These are phyloP conservation scores for Blastomyces emzantsi DNA, from an alignment of 2,329 filamentous ascomycete species.

Conservation along the genomic window DNA sequence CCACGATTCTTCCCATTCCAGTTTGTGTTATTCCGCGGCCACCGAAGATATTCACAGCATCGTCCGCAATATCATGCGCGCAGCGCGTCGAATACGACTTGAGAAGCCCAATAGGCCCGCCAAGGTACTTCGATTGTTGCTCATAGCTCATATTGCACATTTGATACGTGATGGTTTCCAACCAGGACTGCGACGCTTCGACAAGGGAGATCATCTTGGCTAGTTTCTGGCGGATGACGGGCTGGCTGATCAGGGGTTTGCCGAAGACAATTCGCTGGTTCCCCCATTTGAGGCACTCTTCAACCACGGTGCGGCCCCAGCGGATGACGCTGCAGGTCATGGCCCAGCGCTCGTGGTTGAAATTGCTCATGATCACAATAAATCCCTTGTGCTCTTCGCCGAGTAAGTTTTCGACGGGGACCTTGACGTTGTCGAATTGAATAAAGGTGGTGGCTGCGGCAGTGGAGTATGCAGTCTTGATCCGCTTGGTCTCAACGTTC, in stretches of 20 bases:
- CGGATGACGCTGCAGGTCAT: constrained; percentile 56
- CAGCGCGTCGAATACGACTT: constrained; percentile 70
- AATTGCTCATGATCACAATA: constrained; percentile 48
- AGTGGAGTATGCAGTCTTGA: constrained; percentile 63
- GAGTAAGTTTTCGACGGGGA: constrained; percentile 60
- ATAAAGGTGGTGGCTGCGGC: constrained; percentile 59
- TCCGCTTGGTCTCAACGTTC: constrained; percentile 43
- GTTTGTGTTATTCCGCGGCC: constrained; percentile 70
- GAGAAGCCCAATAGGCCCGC: constrained; percentile 71
- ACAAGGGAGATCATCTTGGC: constrained; percentile 78
- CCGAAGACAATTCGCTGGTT: constrained; percentile 58
- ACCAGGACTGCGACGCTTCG: constrained; percentile 77
- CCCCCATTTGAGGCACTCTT: constrained; percentile 52
- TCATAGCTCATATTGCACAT: constrained; percentile 79
- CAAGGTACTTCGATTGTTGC: constrained; percentile 64
- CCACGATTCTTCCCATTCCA: constrained; percentile 73
- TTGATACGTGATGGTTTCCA: constrained; percentile 76
- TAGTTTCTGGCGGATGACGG: constrained; percentile 65
- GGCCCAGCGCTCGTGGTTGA: constrained; percentile 64
- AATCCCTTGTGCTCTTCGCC: constrained; percentile 62
- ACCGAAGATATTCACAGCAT: constrained; percentile 78
- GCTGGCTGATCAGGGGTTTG: constrained; percentile 48
- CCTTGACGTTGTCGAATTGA: constrained; percentile 62
- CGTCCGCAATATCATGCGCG: constrained; percentile 75
- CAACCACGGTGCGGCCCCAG: constrained; percentile 50